phyloP scores from a whole-genome alignment of 352 stramenopile genomes.

The Phytophthora fragariae region DNA sequence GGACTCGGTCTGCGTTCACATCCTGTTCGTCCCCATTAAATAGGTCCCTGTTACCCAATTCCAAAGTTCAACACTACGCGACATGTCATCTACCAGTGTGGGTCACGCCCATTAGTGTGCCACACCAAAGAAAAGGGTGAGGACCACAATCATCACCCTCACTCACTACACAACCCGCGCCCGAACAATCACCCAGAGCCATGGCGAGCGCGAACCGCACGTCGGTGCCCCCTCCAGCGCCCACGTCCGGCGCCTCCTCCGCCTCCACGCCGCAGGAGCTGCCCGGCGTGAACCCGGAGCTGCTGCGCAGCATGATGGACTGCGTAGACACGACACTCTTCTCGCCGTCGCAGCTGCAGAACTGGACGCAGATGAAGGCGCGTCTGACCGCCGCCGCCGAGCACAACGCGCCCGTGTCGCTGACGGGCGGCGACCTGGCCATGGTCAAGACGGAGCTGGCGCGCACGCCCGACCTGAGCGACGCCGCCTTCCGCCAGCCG shows the following conservation, averaged over 20 bases:
- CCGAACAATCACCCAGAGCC: background rate
- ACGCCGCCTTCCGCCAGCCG: slow-evolving; percentile 41
- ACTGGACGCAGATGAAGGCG: slow-evolving; percentile 84
- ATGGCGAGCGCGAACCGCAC: too few species aligned
- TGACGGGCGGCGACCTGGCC: slow-evolving; percentile 43
- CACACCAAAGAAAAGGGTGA: slow-evolving; percentile 7
- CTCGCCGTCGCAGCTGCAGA: slow-evolving; percentile 71
- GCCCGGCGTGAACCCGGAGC: slow-evolving; percentile 67
- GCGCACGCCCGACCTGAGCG: slow-evolving; percentile 32
- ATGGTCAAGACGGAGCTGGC: slow-evolving; percentile 55
- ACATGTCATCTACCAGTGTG: background rate
- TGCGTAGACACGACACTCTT: slow-evolving; percentile 88
- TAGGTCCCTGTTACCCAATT: background rate
- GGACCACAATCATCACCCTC: slow-evolving; percentile 24
- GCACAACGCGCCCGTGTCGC: slow-evolving; percentile 45
- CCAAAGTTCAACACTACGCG: background rate
- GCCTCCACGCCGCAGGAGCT: slow-evolving; percentile 16
- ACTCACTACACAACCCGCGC: background rate
- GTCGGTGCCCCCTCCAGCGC: background rate
- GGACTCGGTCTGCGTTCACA: background rate
- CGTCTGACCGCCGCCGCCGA: slow-evolving; percentile 63
- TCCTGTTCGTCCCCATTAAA: background rate
- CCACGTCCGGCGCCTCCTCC: slow-evolving; percentile 5
- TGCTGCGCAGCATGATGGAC: slow-evolving; percentile 88
- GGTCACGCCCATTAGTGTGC: background rate